Percentiles rank a stretch among this genome's conserved stretches.
Evolutionary conservation across 192 early-diverging fungal species (phyloP).

Genomic region (Gorgonomyces haynaldii): DNA sequence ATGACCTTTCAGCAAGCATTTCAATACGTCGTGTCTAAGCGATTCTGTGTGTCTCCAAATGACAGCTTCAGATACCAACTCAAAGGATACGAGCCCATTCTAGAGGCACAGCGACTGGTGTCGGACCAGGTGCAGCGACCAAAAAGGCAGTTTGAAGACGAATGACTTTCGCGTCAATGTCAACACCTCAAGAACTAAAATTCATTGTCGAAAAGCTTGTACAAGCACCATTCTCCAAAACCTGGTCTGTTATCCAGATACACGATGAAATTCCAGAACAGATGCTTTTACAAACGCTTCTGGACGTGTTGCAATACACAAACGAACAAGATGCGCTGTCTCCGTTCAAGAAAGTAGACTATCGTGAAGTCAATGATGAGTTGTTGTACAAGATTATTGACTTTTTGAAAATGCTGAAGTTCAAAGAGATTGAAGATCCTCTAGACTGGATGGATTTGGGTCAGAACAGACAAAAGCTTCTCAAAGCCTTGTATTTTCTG

Average conservation of each 20-base stretch:
- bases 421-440: slow-evolving; percentile 14
- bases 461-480: slow-evolving; percentile 11
- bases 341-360: too few relatives aligned
- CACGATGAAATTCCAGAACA: slow-evolving; percentile 40
- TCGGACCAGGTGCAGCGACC: too few relatives aligned
- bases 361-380: too few relatives aligned
- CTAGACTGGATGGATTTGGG: neutral
- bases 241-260: slow-evolving; percentile 36
- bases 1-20: neutral
- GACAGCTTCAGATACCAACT: neutral
- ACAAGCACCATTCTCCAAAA: slow-evolving; percentile 32
- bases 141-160: too few relatives aligned
- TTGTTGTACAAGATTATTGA: too few relatives aligned
- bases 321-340: too few relatives aligned
- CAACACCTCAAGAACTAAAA: slow-evolving; percentile 16
- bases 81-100: neutral
- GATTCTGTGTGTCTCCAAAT: neutral
- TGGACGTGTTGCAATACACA: too few relatives aligned
- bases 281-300: slow-evolving; percentile 22
- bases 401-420: slow-evolving; percentile 40
- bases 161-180: neutral
- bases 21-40: neutral
- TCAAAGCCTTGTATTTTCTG: slow-evolving; percentile 31
- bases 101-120: neutral
- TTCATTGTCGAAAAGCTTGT: slow-evolving; percentile 21